A percentile compares a stretch with the other conserved stretches of the same genome.
Conservation (phyloP, 768 basidiomycete species). For the Kwoniella heveanensis region DNA sequence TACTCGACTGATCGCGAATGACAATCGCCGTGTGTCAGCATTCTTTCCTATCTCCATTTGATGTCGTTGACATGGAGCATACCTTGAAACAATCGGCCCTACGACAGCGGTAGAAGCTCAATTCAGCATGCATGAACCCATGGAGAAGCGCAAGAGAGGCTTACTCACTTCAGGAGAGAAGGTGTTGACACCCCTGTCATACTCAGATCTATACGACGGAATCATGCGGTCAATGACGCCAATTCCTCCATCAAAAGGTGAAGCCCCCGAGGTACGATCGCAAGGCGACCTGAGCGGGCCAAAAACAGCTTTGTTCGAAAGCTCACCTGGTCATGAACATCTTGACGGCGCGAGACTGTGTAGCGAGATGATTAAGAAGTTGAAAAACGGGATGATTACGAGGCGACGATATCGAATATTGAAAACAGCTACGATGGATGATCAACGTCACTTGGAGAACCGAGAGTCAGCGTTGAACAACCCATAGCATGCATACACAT, state of each 20-base stretch:
- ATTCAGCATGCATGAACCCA: no score
- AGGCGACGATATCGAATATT: no score
- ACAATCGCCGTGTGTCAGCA: constrained; percentile 8
- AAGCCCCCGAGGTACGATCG: no score
- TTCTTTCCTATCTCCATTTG: not conserved
- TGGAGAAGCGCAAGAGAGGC: no score
- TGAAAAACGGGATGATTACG: no score
- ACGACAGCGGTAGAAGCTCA: constrained; percentile 11
- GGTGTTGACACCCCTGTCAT: constrained; percentile 95
- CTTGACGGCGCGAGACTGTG: constrained; percentile 5
- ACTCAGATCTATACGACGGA: constrained; percentile 47
- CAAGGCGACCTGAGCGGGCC: no score
- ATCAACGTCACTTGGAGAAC: not conserved
- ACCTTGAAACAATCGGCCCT: constrained; percentile 99
- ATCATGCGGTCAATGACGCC: not conserved
- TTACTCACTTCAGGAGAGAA: constrained; percentile 75
- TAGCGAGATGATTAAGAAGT: not conserved
- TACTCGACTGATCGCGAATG: constrained; percentile 75
- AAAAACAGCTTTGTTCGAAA: no score
- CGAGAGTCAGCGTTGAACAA: not conserved
- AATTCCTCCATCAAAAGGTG: no score
- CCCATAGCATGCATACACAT: not conserved
- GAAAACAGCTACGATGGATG: no score
- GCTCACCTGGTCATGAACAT: constrained; percentile 54
- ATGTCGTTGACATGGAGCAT: constrained; percentile 1